Base-by-base conservation (phyloP, 768 basidiomycete genomes). In the Boletus fagicola region DNA sequence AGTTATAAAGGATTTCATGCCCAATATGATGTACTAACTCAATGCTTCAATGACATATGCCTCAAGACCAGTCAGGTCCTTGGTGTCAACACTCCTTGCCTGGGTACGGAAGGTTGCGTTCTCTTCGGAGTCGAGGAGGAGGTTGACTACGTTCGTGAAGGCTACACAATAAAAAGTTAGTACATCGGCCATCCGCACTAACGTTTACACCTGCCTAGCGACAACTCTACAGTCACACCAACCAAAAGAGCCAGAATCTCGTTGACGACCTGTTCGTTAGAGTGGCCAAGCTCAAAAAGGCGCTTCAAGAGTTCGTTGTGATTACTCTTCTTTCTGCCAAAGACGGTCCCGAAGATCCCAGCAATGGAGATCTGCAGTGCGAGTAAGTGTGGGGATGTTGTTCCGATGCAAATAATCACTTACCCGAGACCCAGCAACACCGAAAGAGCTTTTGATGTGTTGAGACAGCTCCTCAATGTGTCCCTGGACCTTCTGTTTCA, bases 201-300 rank as follows among this genome's bases (percentile, higher is more conserved):
- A 6, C 12, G 6, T 20, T 43, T 5, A 33, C 4, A 68, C 77
- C 39, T 62, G 85, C 89, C 83, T 53, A 92, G 78, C 10, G 85
- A 82, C 39, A 92, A 69, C 70, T 92, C 89, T 12, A 85, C 85
- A 7, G 83, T 81, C 12, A 82, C 74, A 33, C 81, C 80, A 54
- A 92, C 81, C 74, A 92, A 76, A 30, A 92, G 72, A 20, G 89
- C 89, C 40, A 94, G 70, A 16, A 91, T 75, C 33, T 82, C 83
- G 68, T 90, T 90, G 8, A 86, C 80, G 8, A 88, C 73, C 52
- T 84, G 78, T 56, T 90, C 86, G 0, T 76, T 74, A 5, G 84
- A 79, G 44, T 79, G 78, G 2, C 83, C 83, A 24, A 84, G 70
- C 22, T 77, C 82, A 30, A 79, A 76, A 36, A 92, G 75, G 13